Evolutionary conservation across 2,329 filamentous ascomycete species (phyloP).

Genomic region (Fusarium verticillioides): DNA sequence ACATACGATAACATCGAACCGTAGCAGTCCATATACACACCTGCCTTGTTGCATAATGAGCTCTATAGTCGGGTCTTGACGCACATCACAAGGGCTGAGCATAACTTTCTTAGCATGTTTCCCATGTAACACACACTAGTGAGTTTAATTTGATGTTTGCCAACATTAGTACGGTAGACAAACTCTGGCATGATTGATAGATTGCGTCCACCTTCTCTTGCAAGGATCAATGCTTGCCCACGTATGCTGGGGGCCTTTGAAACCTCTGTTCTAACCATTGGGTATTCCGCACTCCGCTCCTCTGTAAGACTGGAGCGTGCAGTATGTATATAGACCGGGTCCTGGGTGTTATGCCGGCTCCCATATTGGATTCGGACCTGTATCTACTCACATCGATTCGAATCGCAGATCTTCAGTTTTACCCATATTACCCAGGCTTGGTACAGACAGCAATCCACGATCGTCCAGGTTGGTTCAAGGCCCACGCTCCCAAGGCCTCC

Average conservation of each 20-base stretch:
- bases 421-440: constrained; percentile 3
- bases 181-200: constrained; percentile 9
- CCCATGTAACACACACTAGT: neutral
- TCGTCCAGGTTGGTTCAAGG: constrained; percentile 21
- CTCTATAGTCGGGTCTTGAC: neutral
- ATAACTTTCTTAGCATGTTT: constrained; percentile 1
- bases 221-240: constrained; percentile 19
- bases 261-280: constrained; percentile 14
- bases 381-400: constrained; percentile 15
- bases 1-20: neutral
- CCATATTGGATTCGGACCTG: constrained; percentile 1
- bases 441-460: constrained; percentile 18
- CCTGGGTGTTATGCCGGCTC: constrained; percentile 27
- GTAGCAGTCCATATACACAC: neutral
- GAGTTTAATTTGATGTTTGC: constrained; percentile 12
- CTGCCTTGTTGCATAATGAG: neutral
- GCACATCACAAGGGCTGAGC: neutral
- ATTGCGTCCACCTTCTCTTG: constrained; percentile 4
- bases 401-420: constrained; percentile 34
- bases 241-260: constrained; percentile 17
- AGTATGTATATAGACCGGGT: constrained; percentile 20
- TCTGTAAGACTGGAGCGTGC: constrained; percentile 3
- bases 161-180: neutral
- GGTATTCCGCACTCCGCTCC: neutral
- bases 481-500: constrained; percentile 19